These are phyloP conservation scores for Parastagonospora avenae DNA, from an alignment of 2,329 filamentous ascomycete species.

Conservation along the genomic window DNA sequence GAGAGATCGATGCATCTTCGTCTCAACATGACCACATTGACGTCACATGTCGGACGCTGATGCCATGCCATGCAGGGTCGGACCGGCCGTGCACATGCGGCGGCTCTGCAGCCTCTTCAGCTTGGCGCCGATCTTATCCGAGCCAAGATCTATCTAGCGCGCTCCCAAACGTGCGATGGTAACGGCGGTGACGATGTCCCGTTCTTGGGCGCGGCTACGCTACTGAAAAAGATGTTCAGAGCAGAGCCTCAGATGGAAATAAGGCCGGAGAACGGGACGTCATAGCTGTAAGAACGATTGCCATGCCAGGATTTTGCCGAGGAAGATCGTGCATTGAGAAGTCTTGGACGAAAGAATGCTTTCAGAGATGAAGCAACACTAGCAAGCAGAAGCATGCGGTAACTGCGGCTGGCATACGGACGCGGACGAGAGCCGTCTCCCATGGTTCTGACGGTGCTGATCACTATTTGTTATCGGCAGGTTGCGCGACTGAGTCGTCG, in stretches of 20 bases:
- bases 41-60: slow-evolving; percentile 22
- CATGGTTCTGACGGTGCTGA: background rate
- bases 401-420: background rate
- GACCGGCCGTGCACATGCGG: slow-evolving; percentile 30
- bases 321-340: background rate
- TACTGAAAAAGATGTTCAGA: slow-evolving; percentile 11
- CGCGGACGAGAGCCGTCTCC: slow-evolving; percentile 1
- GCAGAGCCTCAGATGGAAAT: slow-evolving; percentile 1
- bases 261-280: slow-evolving; percentile 17
- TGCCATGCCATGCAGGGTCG: slow-evolving; percentile 25
- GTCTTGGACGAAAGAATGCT: background rate
- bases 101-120: slow-evolving; percentile 36
- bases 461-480: background rate
- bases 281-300: slow-evolving; percentile 8
- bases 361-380: background rate
- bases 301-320: background rate
- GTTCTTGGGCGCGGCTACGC: slow-evolving; percentile 13
- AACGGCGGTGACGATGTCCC: slow-evolving; percentile 16
- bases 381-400: background rate
- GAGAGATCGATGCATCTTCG: slow-evolving; percentile 10
- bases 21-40: slow-evolving; percentile 29
- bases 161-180: slow-evolving; percentile 16
- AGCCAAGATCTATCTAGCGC: slow-evolving; percentile 16
- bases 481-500: background rate
- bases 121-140: slow-evolving; percentile 36